Base-by-base conservation (phyloP, 2,329 filamentous ascomycete species). In the Aspergillus fischeri region DNA sequence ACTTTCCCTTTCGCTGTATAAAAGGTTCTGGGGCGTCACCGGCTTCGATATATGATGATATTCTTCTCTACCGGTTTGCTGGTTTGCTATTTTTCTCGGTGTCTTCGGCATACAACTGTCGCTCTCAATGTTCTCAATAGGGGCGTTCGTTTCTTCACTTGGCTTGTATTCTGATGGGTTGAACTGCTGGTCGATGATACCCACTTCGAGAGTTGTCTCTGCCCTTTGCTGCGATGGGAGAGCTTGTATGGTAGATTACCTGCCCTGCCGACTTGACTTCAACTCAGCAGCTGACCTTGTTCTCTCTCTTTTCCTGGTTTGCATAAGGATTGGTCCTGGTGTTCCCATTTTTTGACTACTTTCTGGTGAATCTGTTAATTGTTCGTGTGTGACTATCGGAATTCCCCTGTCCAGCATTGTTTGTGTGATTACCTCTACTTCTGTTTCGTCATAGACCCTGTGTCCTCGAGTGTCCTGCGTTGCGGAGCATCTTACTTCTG, bases 1-100 rank as follows among this genome's bases (percentile, higher is more conserved):
- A 51, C 51, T 60, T 48, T 65, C 27, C 54, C 60, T 56, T 65
- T 68, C 62, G 58, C 57, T 70, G 68, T 71, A 72, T 64, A 70
- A 65, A 68, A 60, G 60, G 58, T 58, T 54, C 47, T 60, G 60
- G n/a, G 60, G 68, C 63, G 62, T 68, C 68, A 41, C 56, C 27
- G 29, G 57, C 42, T 61, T 62, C 60, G 60, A 63, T 66, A 60
- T 56, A 57, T 45, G 27, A 55, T 51, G 58, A 38, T 58, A 44
- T 50, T 55, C 28, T 61, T 47, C 53, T 60, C 52, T 52, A 50
- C 45, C 56, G 55, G 55, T 35, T 60, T 57, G 42, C 49, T 53
- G 47, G 53, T 49, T 51, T 47, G 56, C 54, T 47, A 55, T 55
- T 58, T 60, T 56, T 47, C 20, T 27, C 45, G n/a, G 35, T 49